A percentile compares a stretch with the other conserved stretches of the same genome.
phyloP scores from a whole-genome alignment of 2,329 filamentous ascomycete species.

The Colletotrichum acutatum region DNA sequence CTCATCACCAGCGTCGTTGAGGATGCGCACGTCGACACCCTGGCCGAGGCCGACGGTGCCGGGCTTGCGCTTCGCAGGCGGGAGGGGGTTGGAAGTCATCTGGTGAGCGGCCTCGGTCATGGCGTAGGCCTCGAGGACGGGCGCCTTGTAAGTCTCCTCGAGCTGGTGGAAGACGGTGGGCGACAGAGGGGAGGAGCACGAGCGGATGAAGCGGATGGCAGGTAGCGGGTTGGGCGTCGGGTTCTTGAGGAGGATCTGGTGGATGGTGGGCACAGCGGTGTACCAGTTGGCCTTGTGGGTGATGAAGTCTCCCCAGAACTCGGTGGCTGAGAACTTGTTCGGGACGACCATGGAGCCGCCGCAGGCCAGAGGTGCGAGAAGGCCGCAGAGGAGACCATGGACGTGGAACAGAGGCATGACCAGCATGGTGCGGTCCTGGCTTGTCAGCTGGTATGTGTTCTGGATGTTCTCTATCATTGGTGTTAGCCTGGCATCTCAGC shows the following conservation, averaged over 20 bases:
- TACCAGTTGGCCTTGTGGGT: constrained; percentile 87
- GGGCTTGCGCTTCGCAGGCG: constrained; percentile 78
- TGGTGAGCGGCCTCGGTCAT: constrained; percentile 93
- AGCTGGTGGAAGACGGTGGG: constrained; percentile 85
- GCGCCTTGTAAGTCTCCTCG: constrained; percentile 79
- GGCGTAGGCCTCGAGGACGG: constrained; percentile 89
- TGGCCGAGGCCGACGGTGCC: constrained; percentile 86
- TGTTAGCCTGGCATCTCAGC: background rate
- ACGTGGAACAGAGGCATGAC: constrained; percentile 95
- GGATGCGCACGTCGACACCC: constrained; percentile 83
- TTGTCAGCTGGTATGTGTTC: constrained; percentile 78
- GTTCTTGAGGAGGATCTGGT: constrained; percentile 85
- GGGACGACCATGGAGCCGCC: constrained; percentile 86
- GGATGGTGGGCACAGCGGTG: constrained; percentile 92
- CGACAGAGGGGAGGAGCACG: constrained; percentile 85
- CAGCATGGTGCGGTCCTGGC: constrained; percentile 81
- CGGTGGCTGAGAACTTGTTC: constrained; percentile 80
- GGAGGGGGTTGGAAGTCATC: constrained; percentile 82
- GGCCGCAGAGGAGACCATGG: constrained; percentile 85
- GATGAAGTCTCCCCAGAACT: constrained; percentile 85
- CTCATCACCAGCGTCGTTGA: constrained; percentile 76
- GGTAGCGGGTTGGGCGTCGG: constrained; percentile 75
- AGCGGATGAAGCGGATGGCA: constrained; percentile 85
- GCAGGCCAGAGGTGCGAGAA: constrained; percentile 80
- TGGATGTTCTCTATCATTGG: constrained; percentile 74